A percentile compares a stretch with the other conserved stretches of the same genome.
phyloP scores from a whole-genome alignment of 2,329 filamentous ascomycete species.

The Gaeumannomyces tritici region DNA sequence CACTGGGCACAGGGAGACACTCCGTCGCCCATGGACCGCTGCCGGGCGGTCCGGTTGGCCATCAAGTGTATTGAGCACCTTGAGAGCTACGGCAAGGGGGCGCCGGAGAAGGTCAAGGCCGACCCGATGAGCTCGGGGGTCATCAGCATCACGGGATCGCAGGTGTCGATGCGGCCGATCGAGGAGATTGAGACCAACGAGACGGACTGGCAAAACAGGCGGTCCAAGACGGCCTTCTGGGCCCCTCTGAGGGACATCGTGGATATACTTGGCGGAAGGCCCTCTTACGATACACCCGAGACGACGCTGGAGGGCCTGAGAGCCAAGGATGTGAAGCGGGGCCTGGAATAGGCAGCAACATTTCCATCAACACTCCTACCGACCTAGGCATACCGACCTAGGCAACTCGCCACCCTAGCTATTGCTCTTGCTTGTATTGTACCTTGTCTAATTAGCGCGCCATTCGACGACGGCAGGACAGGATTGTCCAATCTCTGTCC shows the following conservation, averaged over 20 bases:
- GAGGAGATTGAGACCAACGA: conserved; percentile 69
- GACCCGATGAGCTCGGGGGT: conserved; percentile 69
- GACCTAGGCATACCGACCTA: too few species aligned
- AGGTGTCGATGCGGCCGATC: conserved; percentile 81
- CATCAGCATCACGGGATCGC: conserved; percentile 86
- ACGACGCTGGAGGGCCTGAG: conserved; percentile 36
- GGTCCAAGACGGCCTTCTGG: conserved; percentile 84
- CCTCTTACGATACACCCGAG: conserved; percentile 40
- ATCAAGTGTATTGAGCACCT: conserved; percentile 93
- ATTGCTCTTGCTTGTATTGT: neutral
- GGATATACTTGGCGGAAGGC: conserved; percentile 72
- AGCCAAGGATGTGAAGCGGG: conserved; percentile 54
- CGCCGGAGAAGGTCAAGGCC: conserved; percentile 56
- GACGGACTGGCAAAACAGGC: conserved; percentile 87
- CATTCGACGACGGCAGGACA: too few species aligned
- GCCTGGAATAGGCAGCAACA: conserved; percentile 18
- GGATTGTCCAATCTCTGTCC: too few species aligned
- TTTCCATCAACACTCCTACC: neutral
- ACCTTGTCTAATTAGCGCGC: neutral
- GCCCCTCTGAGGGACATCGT: conserved; percentile 69
- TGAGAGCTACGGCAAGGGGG: conserved; percentile 62
- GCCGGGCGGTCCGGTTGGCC: conserved; percentile 80
- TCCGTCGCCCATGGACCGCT: conserved; percentile 92
- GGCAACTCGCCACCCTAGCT: neutral
- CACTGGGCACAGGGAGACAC: conserved; percentile 93